These are phyloP conservation scores for Biscogniauxia sp. DNA, from an alignment of 2,329 filamentous ascomycete species.

Conservation along the genomic window DNA sequence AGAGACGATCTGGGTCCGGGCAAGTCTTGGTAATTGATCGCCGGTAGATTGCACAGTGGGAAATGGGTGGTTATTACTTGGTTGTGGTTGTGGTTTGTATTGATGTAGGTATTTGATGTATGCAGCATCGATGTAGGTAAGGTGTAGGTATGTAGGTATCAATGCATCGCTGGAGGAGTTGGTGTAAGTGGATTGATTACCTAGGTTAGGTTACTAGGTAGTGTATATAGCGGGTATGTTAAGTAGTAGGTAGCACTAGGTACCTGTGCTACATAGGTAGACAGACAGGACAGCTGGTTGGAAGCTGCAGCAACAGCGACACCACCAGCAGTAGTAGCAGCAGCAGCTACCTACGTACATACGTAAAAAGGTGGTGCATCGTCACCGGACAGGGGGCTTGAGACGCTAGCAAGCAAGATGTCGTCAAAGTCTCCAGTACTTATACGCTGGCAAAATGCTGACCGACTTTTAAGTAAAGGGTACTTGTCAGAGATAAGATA, in stretches of 20 bases:
- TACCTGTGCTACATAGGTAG: too few relatives aligned
- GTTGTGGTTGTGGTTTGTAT: too few relatives aligned
- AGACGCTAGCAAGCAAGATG: conserved; percentile 9
- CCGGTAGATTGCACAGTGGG: too few relatives aligned
- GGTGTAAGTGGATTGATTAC: not conserved
- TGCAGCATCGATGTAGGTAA: too few relatives aligned
- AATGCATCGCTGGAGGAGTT: not conserved
- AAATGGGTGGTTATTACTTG: too few relatives aligned
- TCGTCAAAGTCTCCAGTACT: conserved; percentile 21
- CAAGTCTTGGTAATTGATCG: too few relatives aligned
- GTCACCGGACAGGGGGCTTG: conserved; percentile 21
- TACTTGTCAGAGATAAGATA: conserved; percentile 28
- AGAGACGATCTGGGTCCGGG: too few relatives aligned
- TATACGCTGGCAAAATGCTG: not conserved
- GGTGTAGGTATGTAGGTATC: too few relatives aligned
- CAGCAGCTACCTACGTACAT: conserved; percentile 3
- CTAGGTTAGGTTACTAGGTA: not conserved
- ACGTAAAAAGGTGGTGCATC: conserved; percentile 14
- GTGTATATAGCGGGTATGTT: too few relatives aligned
- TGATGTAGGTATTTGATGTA: too few relatives aligned
- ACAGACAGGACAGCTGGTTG: not conserved
- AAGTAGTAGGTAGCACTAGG: too few relatives aligned
- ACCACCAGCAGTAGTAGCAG: too few relatives aligned
- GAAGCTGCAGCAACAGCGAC: not conserved
- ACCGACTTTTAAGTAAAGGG: conserved; percentile 1